These are phyloP conservation scores for Magnaporthiopsis rhizophila DNA, from an alignment of 2,329 filamentous ascomycete species.

Conservation along the genomic window DNA sequence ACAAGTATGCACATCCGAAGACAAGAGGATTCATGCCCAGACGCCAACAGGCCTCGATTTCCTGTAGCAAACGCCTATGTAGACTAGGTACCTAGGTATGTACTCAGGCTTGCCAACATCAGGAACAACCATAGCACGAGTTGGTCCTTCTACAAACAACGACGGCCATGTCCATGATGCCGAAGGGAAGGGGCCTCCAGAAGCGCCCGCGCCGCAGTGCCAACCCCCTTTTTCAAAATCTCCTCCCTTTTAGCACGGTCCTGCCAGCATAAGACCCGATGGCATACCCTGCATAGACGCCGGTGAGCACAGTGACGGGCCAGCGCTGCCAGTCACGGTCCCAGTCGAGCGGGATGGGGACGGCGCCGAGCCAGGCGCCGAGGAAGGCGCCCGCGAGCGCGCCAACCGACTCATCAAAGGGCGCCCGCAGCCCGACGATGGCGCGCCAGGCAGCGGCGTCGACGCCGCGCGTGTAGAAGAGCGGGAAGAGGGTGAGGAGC, in stretches of 20 bases:
- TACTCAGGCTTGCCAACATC: neutral
- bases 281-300: constrained; percentile 71
- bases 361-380: constrained; percentile 86
- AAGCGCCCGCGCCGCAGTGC: neutral
- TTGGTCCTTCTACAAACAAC: neutral
- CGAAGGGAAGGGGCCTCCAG: neutral
- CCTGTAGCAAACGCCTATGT: neutral
- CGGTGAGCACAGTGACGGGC: constrained; percentile 84
- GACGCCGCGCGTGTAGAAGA: constrained; percentile 81
- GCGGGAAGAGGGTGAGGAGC: constrained; percentile 66
- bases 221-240: constrained; percentile 20
- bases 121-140: neutral
- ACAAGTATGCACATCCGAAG: neutral
- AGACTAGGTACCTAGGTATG: neutral
- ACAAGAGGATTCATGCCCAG: neutral
- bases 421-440: constrained; percentile 57
- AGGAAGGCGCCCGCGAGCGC: constrained; percentile 68
- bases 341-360: constrained; percentile 96
- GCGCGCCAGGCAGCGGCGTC: constrained; percentile 63
- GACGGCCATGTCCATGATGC: no score
- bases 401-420: constrained; percentile 79
- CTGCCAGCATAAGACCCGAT: constrained; percentile 57
- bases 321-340: constrained; percentile 99
- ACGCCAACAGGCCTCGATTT: neutral
- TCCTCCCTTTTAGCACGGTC: constrained; percentile 37